Evolutionary conservation across 768 basidiomycete genomes (phyloP).

Genomic region (Tylopilus subfusipes): DNA sequence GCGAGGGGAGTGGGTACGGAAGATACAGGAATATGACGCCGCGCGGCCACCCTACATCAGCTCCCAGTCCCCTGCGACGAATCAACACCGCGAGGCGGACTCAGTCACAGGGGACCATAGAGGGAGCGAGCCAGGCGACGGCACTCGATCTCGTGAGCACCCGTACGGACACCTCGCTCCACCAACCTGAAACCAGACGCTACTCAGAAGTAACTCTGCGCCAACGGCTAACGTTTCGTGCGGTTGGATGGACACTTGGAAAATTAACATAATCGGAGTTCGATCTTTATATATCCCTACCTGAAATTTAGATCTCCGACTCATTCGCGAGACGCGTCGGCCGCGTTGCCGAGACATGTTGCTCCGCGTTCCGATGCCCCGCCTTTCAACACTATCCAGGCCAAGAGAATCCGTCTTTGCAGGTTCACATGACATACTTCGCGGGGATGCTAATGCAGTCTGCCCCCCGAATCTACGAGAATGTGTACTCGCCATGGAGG

Average conservation of each 20-base stretch:
- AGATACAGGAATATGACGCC: slow-evolving; percentile 84
- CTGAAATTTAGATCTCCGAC: slow-evolving; percentile 25
- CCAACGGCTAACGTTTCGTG: slow-evolving; percentile 57
- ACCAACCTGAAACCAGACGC: slow-evolving; percentile 68
- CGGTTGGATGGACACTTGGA: slow-evolving; percentile 66
- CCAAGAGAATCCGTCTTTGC: slow-evolving; percentile 68
- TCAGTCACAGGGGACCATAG: slow-evolving; percentile 36
- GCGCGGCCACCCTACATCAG: slow-evolving; percentile 43
- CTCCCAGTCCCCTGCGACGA: slow-evolving; percentile 39
- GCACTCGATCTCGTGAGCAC: slow-evolving; percentile 50
- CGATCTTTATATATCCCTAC: slow-evolving; percentile 28
- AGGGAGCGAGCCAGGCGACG: slow-evolving; percentile 36
- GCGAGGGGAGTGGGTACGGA: slow-evolving; percentile 51
- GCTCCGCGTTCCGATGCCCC: slow-evolving; percentile 36
- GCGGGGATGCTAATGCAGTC: slow-evolving; percentile 57
- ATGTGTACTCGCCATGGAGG: slow-evolving; percentile 75
- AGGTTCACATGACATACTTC: slow-evolving; percentile 61
- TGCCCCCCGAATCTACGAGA: slow-evolving; percentile 72
- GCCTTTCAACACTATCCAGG: slow-evolving; percentile 45
- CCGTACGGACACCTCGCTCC: slow-evolving; percentile 65
- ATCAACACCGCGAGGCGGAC: slow-evolving; percentile 55
- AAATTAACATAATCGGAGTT: slow-evolving; percentile 21
- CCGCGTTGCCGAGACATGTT: slow-evolving; percentile 13
- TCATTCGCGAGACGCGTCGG: slow-evolving; percentile 11
- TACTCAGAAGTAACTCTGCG: slow-evolving; percentile 47